These are phyloP conservation scores for Pterulicium gracile DNA, from an alignment of 1,284 basidiomycete species.

Conservation along the genomic window DNA sequence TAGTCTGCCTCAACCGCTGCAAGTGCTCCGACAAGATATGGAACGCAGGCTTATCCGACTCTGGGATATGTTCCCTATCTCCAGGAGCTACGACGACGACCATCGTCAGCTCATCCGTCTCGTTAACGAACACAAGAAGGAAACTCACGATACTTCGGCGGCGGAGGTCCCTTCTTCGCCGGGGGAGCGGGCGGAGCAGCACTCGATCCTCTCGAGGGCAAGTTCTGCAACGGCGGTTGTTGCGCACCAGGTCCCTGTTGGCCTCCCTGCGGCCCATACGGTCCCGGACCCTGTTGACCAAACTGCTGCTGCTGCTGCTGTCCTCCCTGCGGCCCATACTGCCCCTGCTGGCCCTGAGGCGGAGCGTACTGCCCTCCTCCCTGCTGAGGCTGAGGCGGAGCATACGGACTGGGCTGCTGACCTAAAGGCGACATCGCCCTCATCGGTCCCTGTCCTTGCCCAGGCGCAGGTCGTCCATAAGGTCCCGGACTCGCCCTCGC, in stretches of 20 bases:
- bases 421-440: too few species aligned
- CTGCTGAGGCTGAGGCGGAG: too few species aligned
- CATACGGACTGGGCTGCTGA: too few species aligned
- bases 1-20: constrained; percentile 54
- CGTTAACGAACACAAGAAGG: background rate
- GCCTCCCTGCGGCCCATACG: too few species aligned
- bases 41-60: constrained; percentile 56
- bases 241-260: background rate
- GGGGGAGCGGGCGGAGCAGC: constrained; percentile 18
- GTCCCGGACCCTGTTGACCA: background rate
- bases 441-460: too few species aligned
- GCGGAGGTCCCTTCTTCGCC: constrained; percentile 33
- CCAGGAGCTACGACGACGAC: constrained; percentile 55
- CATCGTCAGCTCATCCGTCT: constrained; percentile 6
- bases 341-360: too few species aligned
- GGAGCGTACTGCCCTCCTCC: too few species aligned
- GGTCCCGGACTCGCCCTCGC: background rate
- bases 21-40: constrained; percentile 57
- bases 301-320: too few species aligned
- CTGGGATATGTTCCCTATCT: constrained; percentile 86
- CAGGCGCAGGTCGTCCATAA: too few species aligned
- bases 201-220: constrained; percentile 2
- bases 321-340: too few species aligned
- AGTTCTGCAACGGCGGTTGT: background rate
- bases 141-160: constrained; percentile 79